Conservation (phyloP, 1,284 basidiomycete genomes). For the Sanghuangporus sanghuang region DNA sequence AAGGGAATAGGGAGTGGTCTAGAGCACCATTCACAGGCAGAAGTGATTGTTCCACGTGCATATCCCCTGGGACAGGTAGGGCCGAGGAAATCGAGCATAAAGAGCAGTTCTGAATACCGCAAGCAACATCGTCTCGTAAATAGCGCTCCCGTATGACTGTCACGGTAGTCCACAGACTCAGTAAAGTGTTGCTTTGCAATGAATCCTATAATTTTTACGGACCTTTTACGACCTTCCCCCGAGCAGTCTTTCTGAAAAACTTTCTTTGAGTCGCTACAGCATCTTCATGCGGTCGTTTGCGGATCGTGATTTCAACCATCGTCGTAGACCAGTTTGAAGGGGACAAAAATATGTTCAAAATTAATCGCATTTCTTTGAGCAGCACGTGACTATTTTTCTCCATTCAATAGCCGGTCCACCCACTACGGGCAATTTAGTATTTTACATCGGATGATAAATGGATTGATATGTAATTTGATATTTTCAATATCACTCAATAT, state of each 20-base stretch:
- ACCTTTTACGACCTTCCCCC: slow-evolving; percentile 94
- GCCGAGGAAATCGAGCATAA: slow-evolving; percentile 37
- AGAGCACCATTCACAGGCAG: slow-evolving; percentile 49
- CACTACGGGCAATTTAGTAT: too few relatives aligned
- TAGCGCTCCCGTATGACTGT: slow-evolving; percentile 92
- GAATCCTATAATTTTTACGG: not conserved
- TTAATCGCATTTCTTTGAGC: too few relatives aligned
- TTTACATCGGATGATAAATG: too few relatives aligned
- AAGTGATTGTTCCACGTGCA: slow-evolving; percentile 5
- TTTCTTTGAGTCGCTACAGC: slow-evolving; percentile 77
- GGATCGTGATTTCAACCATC: slow-evolving; percentile 68
- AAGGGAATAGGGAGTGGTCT: slow-evolving; percentile 47
- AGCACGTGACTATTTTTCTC: too few relatives aligned
- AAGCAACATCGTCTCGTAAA: slow-evolving; percentile 89
- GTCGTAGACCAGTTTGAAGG: not conserved
- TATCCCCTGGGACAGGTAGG: not conserved
- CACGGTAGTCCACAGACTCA: not conserved
- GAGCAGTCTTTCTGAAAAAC: slow-evolving; percentile 92
- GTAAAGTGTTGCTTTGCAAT: not conserved
- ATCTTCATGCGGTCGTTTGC: slow-evolving; percentile 71
- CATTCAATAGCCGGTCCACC: too few relatives aligned
- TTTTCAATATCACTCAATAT: too few relatives aligned
- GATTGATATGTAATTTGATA: too few relatives aligned
- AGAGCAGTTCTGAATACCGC: slow-evolving; percentile 74
- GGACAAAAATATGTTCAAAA: too few relatives aligned